Evolutionary conservation across 1,284 basidiomycete genomes (phyloP), one percentile per base, ranked within the genome.

Genomic region (Inonotus hispidus): DNA sequence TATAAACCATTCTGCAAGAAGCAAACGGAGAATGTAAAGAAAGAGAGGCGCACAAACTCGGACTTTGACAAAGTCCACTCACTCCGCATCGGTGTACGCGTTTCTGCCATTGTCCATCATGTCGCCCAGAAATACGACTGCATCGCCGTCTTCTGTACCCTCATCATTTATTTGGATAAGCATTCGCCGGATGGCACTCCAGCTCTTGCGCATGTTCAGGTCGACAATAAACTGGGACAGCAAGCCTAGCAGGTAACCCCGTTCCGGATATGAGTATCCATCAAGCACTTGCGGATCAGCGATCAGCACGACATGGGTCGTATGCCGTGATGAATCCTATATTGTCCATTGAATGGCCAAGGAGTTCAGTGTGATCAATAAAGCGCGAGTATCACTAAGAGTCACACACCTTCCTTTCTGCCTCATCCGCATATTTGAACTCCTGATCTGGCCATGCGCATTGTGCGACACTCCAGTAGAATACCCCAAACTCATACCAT

Each of bases 71-170:
- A 35, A 53, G 50, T 56, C 58, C 25, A 81, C 87, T 73, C 72
- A 93, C 93, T 92, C 86, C 63, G 75, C 71, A 56, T 82, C 79
- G 32, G 75, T 76, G 68, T 79, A 81, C 11, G 80, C 75, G 19
- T 79, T 76, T 63, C 87, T 82, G 3, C 91, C 92, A 56, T 81
- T 83, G 55, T 85, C 82, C 58, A 90, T 79, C 84, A 92, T 84
- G 72, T 91, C 87, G 25, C 93, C 93, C 21, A 94, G 76, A 64
- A 95, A 90, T 8, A 95, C 78, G 7, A 94, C 83, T 13, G 78
- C 79, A 68, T 94, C 79, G 19, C 19, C 41, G 16, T 58, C 10
- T 11, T 13, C 23, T 3, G 7, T 4, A 13, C 11, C 19, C 11
- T 35, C 50, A 35, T 14, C 4, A 27, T 52, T 52, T 14, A 11